Conservation (phyloP, 1,284 basidiomycete genomes). For the Marasmius tenuissimus region DNA sequence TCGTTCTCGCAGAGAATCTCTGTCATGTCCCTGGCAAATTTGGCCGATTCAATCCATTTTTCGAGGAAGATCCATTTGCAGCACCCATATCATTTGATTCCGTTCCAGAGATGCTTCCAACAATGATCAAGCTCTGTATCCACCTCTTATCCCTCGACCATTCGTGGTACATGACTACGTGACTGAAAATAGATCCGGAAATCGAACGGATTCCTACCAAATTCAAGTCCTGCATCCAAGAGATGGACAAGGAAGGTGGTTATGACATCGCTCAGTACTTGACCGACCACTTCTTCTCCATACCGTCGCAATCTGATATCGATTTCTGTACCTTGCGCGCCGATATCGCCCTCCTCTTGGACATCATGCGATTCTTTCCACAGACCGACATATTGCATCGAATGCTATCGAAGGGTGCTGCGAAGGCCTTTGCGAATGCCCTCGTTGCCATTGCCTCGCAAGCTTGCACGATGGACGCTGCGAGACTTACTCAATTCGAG, state of each 20-base stretch:
- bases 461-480: not conserved
- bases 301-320: not conserved
- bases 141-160: not conserved
- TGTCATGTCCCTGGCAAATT: not conserved
- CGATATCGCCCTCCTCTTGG: not conserved
- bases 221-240: not conserved
- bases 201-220: not conserved
- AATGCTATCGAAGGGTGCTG: not conserved
- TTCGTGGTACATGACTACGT: not conserved
- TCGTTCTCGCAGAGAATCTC: not conserved
- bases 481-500: not conserved
- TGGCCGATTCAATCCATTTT: not conserved
- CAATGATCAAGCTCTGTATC: not conserved
- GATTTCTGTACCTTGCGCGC: not conserved
- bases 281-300: not conserved
- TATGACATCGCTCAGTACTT: not conserved
- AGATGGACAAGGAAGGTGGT: not conserved
- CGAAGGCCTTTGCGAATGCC: not conserved
- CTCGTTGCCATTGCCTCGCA: not conserved
- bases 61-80: not conserved
- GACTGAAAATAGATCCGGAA: not conserved
- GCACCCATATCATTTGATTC: not conserved
- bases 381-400: not conserved
- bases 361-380: not conserved
- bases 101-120: not conserved